A percentile compares a stretch with the other conserved stretches of the same genome.
phyloP scores from a whole-genome alignment of 257 asterid genomes.

The Gentiana straminea region DNA sequence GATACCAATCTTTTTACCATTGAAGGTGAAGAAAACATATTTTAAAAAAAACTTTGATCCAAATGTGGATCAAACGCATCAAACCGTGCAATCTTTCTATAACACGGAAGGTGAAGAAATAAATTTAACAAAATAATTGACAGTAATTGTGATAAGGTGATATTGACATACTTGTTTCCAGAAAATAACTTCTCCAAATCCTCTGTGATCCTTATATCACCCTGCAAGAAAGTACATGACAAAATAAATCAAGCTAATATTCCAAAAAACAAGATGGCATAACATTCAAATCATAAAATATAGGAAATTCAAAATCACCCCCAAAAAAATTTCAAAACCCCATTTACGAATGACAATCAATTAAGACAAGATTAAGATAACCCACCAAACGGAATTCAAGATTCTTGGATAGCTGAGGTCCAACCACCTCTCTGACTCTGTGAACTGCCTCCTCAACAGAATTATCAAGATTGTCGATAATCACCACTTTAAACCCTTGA shows the following conservation, averaged over 20 bases:
- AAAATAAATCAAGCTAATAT: neutral
- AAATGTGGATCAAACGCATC: neutral
- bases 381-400: constrained; percentile 63
- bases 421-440: constrained; percentile 45
- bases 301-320: neutral
- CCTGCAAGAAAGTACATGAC: constrained; percentile 43
- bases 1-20: too few relatives aligned
- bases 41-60: neutral
- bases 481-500: constrained; percentile 66
- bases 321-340: neutral
- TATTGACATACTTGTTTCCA: constrained; percentile 37
- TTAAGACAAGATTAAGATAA: neutral
- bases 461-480: constrained; percentile 76
- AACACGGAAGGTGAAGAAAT: neutral
- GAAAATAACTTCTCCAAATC: constrained; percentile 86
- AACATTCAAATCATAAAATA: neutral
- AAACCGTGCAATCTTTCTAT: neutral
- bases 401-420: constrained; percentile 50
- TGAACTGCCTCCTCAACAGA: constrained; percentile 64
- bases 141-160: neutral
- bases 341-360: too few relatives aligned
- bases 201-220: constrained; percentile 76
- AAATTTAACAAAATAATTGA: neutral
- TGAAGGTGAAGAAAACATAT: too few relatives aligned
- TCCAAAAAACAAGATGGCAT: constrained; percentile 1